These are phyloP conservation scores for Cicer yamashitae DNA, from an alignment of 306 rosid species.

Conservation along the genomic window DNA sequence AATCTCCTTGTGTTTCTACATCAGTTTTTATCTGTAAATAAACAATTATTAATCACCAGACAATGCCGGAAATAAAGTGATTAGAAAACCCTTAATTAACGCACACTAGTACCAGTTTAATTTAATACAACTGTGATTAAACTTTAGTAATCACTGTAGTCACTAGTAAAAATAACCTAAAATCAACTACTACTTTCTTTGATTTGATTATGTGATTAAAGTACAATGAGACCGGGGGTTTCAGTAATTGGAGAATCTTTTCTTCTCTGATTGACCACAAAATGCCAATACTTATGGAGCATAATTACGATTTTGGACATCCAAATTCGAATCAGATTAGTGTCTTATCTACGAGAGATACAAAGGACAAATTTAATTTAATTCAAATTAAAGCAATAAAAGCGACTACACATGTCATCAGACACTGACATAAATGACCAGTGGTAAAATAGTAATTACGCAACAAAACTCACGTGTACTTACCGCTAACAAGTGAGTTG, in stretches of 20 bases:
- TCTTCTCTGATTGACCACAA: slow-evolving; percentile 19
- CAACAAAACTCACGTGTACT: slow-evolving; percentile 51
- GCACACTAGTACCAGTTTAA: not conserved
- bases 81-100: not conserved
- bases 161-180: not conserved
- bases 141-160: not conserved
- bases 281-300: slow-evolving; percentile 39
- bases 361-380: slow-evolving; percentile 27
- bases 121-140: not conserved
- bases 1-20: slow-evolving; percentile 96
- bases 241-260: slow-evolving; percentile 39
- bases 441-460: slow-evolving; percentile 60
- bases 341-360: slow-evolving; percentile 59
- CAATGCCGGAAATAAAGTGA: not conserved
- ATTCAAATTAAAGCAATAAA: slow-evolving; percentile 47
- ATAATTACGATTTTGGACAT: slow-evolving; percentile 48
- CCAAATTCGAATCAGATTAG: slow-evolving; percentile 50
- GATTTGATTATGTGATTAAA: slow-evolving; percentile 33
- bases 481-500: slow-evolving; percentile 84
- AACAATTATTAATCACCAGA: not conserved
- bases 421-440: slow-evolving; percentile 51
- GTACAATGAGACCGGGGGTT: not conserved
- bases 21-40: slow-evolving; percentile 84
- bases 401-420: slow-evolving; percentile 53
- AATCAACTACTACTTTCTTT: slow-evolving; percentile 2